These are phyloP conservation scores for Nicotiana rustica DNA, from an alignment of 305 asterid genomes.

Conservation along the genomic window DNA sequence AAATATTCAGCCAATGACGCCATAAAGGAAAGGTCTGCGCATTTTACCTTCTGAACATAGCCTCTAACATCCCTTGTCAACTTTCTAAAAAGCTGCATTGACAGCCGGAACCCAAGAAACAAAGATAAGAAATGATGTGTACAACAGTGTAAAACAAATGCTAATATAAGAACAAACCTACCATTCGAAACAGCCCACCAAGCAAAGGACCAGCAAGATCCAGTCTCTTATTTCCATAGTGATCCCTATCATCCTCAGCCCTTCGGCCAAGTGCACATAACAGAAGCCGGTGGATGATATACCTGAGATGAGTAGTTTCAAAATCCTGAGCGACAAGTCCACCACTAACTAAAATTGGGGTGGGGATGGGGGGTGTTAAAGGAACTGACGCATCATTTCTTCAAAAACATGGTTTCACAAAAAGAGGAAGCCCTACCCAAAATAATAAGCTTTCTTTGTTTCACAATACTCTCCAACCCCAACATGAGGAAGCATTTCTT, in stretches of 20 bases:
- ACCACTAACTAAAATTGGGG: conserved; percentile 34
- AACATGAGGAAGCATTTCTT: conserved; percentile 99
- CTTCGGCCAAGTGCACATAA: conserved; percentile 95
- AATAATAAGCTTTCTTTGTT: conserved; percentile 96
- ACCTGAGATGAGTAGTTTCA: conserved; percentile 54
- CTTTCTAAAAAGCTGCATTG: conserved; percentile 91
- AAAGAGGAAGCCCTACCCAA: conserved; percentile 65
- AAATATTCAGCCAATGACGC: conserved; percentile 23
- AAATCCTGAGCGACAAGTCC: conserved; percentile 33
- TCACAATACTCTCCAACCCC: conserved; percentile 94
- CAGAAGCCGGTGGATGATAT: conserved; percentile 90
- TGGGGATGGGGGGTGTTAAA: not conserved
- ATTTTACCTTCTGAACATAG: conserved; percentile 91
- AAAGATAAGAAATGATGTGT: not conserved
- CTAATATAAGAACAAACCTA: conserved; percentile 46
- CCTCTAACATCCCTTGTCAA: conserved; percentile 95
- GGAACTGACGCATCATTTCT: not conserved
- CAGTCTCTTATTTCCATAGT: conserved; percentile 95
- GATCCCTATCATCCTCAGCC: conserved; percentile 97
- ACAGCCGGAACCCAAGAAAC: conserved; percentile 39
- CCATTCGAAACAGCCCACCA: conserved; percentile 97
- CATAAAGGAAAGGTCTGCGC: not conserved
- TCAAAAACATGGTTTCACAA: not conserved
- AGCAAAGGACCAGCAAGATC: conserved; percentile 99
- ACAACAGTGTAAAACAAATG: conserved; percentile 30